These are phyloP conservation scores for Vanrija sp. DNA, from an alignment of 1,284 basidiomycete species.

Conservation along the genomic window DNA sequence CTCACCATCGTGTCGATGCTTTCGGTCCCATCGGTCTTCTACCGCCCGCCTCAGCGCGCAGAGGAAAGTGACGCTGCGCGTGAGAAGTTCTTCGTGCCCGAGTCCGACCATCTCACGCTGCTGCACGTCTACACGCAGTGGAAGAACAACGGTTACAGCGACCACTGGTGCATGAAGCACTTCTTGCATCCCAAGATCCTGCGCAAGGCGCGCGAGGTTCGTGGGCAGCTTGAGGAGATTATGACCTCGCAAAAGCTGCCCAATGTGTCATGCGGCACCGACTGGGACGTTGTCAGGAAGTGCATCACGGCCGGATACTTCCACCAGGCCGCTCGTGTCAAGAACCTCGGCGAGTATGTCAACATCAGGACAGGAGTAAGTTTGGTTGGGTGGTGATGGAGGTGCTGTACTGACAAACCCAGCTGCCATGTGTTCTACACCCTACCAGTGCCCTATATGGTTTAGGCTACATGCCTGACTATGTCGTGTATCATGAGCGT, in stretches of 20 bases:
- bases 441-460: conserved; percentile 96
- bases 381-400: conserved; percentile 10
- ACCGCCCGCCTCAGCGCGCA: conserved; percentile 89
- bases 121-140: conserved; percentile 97
- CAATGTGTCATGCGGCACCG: conserved; percentile 81
- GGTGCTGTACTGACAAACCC: conserved; percentile 7
- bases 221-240: conserved; percentile 93
- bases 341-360: conserved; percentile 98
- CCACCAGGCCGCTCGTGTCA: conserved; percentile 96
- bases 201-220: conserved; percentile 93
- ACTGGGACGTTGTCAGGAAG: conserved; percentile 95
- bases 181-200: conserved; percentile 95
- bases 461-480: conserved; percentile 92
- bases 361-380: conserved; percentile 86
- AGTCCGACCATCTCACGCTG: conserved; percentile 93
- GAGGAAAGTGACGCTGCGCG: conserved; percentile 94
- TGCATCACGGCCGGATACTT: conserved; percentile 98
- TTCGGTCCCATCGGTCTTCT: conserved; percentile 94
- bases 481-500: conserved; percentile 91
- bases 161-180: conserved; percentile 91
- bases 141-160: conserved; percentile 88
- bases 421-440: conserved; percentile 61
- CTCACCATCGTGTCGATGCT: conserved; percentile 98
- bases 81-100: conserved; percentile 97
- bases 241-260: conserved; percentile 98